Evolutionary conservation across 148 eudicot species (phyloP).

Genomic region (Rhododendron williamsianum): DNA sequence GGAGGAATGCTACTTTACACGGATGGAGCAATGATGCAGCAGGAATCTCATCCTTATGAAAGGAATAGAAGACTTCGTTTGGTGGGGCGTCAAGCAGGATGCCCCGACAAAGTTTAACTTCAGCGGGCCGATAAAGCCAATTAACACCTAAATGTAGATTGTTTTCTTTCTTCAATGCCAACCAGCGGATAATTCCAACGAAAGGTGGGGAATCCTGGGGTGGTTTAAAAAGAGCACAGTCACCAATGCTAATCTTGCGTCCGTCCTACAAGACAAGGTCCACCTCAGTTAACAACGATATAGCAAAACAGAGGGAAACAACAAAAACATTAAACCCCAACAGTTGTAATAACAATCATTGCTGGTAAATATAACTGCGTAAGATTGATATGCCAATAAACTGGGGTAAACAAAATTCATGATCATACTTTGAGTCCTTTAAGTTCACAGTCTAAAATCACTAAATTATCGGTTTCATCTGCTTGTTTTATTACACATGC

Average conservation of each 20-base stretch:
- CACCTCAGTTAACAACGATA: not conserved
- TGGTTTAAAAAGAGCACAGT: conserved; percentile 74
- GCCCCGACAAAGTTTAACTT: conserved; percentile 62
- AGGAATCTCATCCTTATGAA: conserved; percentile 75
- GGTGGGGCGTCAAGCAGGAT: conserved; percentile 57
- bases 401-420: not conserved
- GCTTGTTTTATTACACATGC: not conserved
- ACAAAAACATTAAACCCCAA: not conserved
- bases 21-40: conserved; percentile 86
- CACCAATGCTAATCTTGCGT: conserved; percentile 58
- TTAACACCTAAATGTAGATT: conserved; percentile 48
- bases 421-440: not conserved
- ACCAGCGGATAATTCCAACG: conserved; percentile 52
- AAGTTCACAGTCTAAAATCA: not conserved
- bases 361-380: not conserved
- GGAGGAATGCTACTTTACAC: conserved; percentile 86
- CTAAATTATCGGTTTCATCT: not conserved
- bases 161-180: conserved; percentile 36
- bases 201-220: conserved; percentile 56
- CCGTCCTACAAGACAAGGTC: conserved; percentile 42
- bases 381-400: not conserved
- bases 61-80: conserved; percentile 81
- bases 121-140: conserved; percentile 77
- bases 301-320: not conserved
- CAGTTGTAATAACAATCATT: not conserved